Percentiles rank a stretch among this genome's conserved stretches.
Conservation (phyloP, 2,329 filamentous ascomycete species). For the Fusarium brevicatenulatum region DNA sequence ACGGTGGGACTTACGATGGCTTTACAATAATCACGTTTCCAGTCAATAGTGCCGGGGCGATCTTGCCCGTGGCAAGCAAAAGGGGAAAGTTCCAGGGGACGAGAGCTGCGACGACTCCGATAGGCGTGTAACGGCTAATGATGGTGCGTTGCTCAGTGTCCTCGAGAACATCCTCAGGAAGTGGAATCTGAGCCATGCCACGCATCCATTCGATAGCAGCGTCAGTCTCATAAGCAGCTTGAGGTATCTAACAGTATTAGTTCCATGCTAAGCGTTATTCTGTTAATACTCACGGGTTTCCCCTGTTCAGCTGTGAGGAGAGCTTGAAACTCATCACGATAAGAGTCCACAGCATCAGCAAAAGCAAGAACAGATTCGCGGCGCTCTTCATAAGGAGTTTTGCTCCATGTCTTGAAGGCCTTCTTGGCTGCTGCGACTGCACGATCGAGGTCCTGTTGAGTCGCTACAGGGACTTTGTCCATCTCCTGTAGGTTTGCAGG, state of each 20-base stretch:
- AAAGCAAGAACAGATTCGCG: slow-evolving; percentile 32
- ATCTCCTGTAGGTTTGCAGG: slow-evolving; percentile 47
- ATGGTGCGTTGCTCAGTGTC: slow-evolving; percentile 47
- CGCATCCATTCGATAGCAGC: slow-evolving; percentile 43
- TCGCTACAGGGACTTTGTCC: slow-evolving; percentile 41
- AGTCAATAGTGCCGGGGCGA: slow-evolving; percentile 65
- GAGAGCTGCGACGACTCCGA: slow-evolving; percentile 59
- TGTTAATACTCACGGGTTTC: slow-evolving; percentile 37
- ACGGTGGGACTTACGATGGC: slow-evolving; percentile 52
- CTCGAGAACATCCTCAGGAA: slow-evolving; percentile 51
- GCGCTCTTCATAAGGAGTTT: slow-evolving; percentile 36
- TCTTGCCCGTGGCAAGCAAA: slow-evolving; percentile 62
- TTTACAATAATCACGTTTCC: slow-evolving; percentile 67
- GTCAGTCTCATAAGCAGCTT: slow-evolving; percentile 41
- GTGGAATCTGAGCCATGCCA: slow-evolving; percentile 42
- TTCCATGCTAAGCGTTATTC: rapidly evolving
- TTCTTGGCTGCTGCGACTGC: slow-evolving; percentile 37
- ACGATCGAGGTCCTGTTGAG: slow-evolving; percentile 36
- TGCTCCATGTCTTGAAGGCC: slow-evolving; percentile 44
- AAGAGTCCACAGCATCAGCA: slow-evolving; percentile 39
- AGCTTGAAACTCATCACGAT: slow-evolving; percentile 32
- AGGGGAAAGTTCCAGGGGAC: slow-evolving; percentile 68
- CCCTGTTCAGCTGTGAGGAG: slow-evolving; percentile 44
- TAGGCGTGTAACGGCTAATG: slow-evolving; percentile 50
- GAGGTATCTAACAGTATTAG: slow-evolving; percentile 4